These are phyloP conservation scores for Vitis amurensis DNA, from an alignment of 164 flowering plant species.

Conservation along the genomic window DNA sequence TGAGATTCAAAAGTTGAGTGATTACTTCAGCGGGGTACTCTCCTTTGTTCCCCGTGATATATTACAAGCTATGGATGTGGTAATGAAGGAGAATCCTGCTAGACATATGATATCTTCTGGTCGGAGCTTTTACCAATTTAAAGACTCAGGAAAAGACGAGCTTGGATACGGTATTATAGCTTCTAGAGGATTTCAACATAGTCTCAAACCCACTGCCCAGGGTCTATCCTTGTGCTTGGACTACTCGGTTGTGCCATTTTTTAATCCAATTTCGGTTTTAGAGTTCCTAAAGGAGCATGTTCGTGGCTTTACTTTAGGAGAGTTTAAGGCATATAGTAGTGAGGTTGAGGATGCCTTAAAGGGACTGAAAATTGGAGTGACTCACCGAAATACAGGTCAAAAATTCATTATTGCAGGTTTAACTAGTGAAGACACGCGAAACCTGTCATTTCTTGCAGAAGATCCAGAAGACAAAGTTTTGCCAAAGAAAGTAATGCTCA, in stretches of 20 bases:
- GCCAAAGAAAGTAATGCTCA: conserved; percentile 22
- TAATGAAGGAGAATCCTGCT: conserved; percentile 68
- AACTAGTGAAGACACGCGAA: conserved; percentile 23
- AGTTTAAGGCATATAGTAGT: conserved; percentile 15
- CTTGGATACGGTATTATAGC: conserved; percentile 54
- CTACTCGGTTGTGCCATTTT: conserved; percentile 57
- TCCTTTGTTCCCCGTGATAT: conserved; percentile 47
- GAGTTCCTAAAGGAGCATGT: conserved; percentile 50
- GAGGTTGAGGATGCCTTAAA: conserved; percentile 32
- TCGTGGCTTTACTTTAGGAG: conserved; percentile 6
- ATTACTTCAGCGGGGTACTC: conserved; percentile 35
- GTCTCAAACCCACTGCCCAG: conserved; percentile 60
- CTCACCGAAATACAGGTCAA: conserved; percentile 59
- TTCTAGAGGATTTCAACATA: conserved; percentile 54
- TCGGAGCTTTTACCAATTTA: conserved; percentile 35
- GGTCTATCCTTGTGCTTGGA: conserved; percentile 60
- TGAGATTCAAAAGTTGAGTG: conserved; percentile 38
- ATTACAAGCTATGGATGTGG: conserved; percentile 73
- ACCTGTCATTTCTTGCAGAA: conserved; percentile 22
- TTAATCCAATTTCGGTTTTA: conserved; percentile 47
- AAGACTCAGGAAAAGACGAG: conserved; percentile 17
- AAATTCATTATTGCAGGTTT: conserved; percentile 49
- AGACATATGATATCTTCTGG: conserved; percentile 39
- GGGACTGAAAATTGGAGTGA: conserved; percentile 58
- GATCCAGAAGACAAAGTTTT: conserved; percentile 34